These are phyloP conservation scores for Cystobasidiopsis lactophilus DNA, from an alignment of 768 basidiomycete species.

Conservation along the genomic window DNA sequence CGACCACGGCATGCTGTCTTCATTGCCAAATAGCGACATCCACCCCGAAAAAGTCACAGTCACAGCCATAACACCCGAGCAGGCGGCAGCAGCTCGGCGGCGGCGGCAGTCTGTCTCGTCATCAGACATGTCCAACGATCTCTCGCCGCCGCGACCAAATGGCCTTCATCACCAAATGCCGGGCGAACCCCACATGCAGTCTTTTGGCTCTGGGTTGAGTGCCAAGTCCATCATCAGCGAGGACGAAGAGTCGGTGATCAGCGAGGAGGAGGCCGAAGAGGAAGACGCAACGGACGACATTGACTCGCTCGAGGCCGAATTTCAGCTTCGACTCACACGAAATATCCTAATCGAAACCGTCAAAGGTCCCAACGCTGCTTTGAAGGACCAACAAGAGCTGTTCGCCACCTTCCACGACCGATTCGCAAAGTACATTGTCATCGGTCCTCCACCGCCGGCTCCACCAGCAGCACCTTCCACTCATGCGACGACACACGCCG, in stretches of 20 bases:
- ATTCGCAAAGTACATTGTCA: too few species aligned
- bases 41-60: background rate
- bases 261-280: too few species aligned
- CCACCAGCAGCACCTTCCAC: too few species aligned
- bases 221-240: background rate
- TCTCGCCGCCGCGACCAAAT: background rate
- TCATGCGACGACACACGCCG: too few species aligned
- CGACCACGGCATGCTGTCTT: background rate
- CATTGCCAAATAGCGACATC: background rate
- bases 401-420: slow-evolving; percentile 41
- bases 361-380: slow-evolving; percentile 66
- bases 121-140: background rate
- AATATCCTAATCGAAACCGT: slow-evolving; percentile 57
- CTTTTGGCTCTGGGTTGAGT: too few species aligned
- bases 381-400: slow-evolving; percentile 55
- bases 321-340: slow-evolving; percentile 71
- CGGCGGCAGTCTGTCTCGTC: too few species aligned
- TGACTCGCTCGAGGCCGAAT: slow-evolving; percentile 50
- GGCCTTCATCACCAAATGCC: too few species aligned
- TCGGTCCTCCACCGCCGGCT: too few species aligned
- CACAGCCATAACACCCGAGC: too few species aligned
- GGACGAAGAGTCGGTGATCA: too few species aligned
- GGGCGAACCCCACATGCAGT: too few species aligned
- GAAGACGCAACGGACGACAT: slow-evolving; percentile 22
- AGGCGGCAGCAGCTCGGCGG: too few species aligned